These are phyloP conservation scores for Ganoderma leucocontextum DNA, from an alignment of 1,284 basidiomycete genomes.

Conservation along the genomic window DNA sequence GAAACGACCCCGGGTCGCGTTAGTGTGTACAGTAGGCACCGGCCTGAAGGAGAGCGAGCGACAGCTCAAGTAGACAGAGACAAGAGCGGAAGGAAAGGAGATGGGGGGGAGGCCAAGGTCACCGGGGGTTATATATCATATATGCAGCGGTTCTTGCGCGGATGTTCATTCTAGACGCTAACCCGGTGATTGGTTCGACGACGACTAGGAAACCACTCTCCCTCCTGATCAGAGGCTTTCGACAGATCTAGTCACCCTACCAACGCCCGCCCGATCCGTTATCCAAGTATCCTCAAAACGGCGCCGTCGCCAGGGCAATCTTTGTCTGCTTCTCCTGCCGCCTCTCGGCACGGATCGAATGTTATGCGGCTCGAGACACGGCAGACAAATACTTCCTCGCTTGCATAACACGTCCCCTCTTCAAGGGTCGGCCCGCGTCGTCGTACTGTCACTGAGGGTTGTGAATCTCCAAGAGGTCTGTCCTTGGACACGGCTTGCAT, in stretches of 20 bases:
- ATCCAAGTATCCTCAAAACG: slow-evolving; percentile 15
- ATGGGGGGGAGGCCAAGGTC: slow-evolving; percentile 21
- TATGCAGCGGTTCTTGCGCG: slow-evolving; percentile 10
- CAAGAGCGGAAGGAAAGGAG: slow-evolving; percentile 35
- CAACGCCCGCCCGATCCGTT: slow-evolving; percentile 28
- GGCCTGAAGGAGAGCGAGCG: slow-evolving; percentile 39
- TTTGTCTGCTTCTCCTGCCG: not conserved
- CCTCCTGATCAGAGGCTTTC: slow-evolving; percentile 24
- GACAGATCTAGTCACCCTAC: slow-evolving; percentile 21
- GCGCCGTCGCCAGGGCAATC: slow-evolving; percentile 20
- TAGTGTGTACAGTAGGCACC: slow-evolving; percentile 42
- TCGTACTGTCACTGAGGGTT: not conserved
- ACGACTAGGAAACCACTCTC: not conserved
- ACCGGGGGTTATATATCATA: slow-evolving; percentile 22
- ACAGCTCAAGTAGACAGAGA: slow-evolving; percentile 35
- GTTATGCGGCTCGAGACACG: not conserved
- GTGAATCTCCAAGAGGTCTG: not conserved
- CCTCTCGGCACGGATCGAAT: not conserved
- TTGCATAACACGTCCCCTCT: not conserved
- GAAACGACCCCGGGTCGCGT: slow-evolving; percentile 48
- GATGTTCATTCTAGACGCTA: slow-evolving; percentile 1
- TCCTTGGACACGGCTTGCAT: not conserved
- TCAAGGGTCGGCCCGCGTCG: not conserved
- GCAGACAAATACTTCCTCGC: not conserved
- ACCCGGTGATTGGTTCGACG: slow-evolving; percentile 21